These are phyloP conservation scores for Fusarium proliferatum DNA, from an alignment of 2,329 filamentous ascomycete species.

Conservation along the genomic window DNA sequence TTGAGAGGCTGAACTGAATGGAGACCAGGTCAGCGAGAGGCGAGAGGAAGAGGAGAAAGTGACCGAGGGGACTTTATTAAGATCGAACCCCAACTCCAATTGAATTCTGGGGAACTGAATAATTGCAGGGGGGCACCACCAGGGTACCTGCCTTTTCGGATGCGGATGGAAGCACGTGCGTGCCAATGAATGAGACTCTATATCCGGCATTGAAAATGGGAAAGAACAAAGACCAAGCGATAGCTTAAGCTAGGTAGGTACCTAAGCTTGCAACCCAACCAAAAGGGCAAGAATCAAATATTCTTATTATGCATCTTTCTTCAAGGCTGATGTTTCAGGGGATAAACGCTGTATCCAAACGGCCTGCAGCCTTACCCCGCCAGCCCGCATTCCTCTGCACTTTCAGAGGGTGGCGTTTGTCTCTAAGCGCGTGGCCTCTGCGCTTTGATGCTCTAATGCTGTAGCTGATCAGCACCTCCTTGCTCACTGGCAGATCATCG, in stretches of 20 bases:
- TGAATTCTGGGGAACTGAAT: constrained; percentile 35
- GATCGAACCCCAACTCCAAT: constrained; percentile 23
- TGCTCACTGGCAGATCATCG: constrained; percentile 3
- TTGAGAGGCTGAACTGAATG: constrained; percentile 5
- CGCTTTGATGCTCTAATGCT: constrained; percentile 27
- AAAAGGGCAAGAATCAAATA: constrained; percentile 10
- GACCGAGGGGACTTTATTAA: constrained; percentile 30
- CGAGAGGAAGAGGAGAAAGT: constrained; percentile 26
- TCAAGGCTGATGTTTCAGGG: constrained; percentile 26
- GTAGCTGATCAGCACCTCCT: constrained; percentile 15
- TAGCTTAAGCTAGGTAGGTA: neutral
- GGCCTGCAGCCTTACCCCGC: constrained; percentile 31
- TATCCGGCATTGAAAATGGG: constrained; percentile 8
- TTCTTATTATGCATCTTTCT: neutral
- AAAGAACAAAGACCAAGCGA: constrained; percentile 18
- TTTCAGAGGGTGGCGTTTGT: constrained; percentile 20
- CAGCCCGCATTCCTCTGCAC: constrained; percentile 32
- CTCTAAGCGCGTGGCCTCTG: constrained; percentile 31
- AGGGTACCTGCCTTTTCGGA: constrained; percentile 35
- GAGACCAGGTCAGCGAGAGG: constrained; percentile 1
- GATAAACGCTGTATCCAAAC: constrained; percentile 28
- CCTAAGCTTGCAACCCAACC: neutral
- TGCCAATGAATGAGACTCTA: constrained; percentile 25
- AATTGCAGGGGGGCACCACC: constrained; percentile 33
- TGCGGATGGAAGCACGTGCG: constrained; percentile 35